phyloP scores from a whole-genome alignment of 73 alveolate species.

The Tetrahymena thermophila region DNA sequence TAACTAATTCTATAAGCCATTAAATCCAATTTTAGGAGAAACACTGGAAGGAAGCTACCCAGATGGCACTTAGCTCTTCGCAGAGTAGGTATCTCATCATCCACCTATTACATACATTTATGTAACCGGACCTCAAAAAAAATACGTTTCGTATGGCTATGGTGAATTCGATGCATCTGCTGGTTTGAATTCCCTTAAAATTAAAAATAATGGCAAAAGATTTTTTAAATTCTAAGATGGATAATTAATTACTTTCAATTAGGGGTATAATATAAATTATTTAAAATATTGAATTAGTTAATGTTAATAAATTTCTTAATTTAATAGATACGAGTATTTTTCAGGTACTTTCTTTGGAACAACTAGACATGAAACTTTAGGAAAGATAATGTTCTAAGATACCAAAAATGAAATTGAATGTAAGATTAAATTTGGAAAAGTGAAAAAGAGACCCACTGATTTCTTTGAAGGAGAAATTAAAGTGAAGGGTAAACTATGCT shows the following conservation, averaged over 20 bases:
- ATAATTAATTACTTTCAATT: neutral
- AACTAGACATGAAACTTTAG: constrained; percentile 65
- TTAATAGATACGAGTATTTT: neutral
- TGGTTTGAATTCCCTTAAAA: constrained; percentile 16
- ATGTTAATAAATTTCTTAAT: neutral
- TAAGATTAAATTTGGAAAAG: constrained; percentile 42
- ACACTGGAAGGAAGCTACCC: constrained; percentile 75
- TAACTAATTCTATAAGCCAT: constrained; percentile 57
- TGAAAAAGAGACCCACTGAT: constrained; percentile 45
- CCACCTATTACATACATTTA: constrained; percentile 65
- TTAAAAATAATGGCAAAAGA: constrained; percentile 11
- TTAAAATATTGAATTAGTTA: neutral
- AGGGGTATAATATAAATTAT: neutral
- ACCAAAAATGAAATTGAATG: constrained; percentile 55
- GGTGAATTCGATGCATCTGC: constrained; percentile 3
- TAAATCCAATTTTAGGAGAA: constrained; percentile 92
- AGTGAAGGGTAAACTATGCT: constrained; percentile 48
- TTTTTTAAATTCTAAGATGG: constrained; percentile 8
- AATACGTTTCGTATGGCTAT: neutral
- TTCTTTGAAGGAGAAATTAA: constrained; percentile 67
- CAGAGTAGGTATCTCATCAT: constrained; percentile 85
- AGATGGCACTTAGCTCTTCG: constrained; percentile 82
- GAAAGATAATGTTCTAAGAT: constrained; percentile 50
- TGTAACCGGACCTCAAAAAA: constrained; percentile 25
- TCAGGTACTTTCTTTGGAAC: constrained; percentile 55